Base-by-base conservation (phyloP, 2,329 filamentous ascomycete genomes). In the Aureobasidium sp. region DNA sequence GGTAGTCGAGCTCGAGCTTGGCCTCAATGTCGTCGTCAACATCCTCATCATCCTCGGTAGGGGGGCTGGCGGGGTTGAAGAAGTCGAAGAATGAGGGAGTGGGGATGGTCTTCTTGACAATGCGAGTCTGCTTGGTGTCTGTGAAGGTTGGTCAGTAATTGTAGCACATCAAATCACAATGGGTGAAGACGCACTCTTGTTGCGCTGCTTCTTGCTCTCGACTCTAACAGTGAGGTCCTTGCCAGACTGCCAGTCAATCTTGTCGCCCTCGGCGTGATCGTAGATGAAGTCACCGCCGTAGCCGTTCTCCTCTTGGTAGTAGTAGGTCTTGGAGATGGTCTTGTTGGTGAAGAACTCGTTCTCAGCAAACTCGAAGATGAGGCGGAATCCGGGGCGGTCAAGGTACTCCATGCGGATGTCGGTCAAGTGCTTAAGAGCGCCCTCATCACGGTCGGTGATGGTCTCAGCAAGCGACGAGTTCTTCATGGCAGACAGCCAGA, bases 401-500 rank as follows among this genome's bases (percentile, higher is more conserved):
- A 97, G 89, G 75, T 99, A 99, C 79, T 99, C 93, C 93, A 99
- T 97, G 73, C 93, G 91, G 70, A 99, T 91, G 74, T 99, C 93
- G 67, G 84, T 87, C 62, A 99, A 82, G 73, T 88, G 83, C 80
- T 95, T 96, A 62, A 99, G 87, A 59, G 92, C 94, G 68, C 85
- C 86, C 84, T 99, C 94, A 74, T 99, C 94, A 67, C 91, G 89
- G 71, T 97, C 94, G 71, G 94, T 99, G 75, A 99, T 97, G 85
- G 97, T 96, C 79, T 99, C 95, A 61, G 93, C 91, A 61, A 99
- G 86, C 34, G 92, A 96, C 76, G 97, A 93, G 82, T 99, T 99
- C 85, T 99, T 99, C 93, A 99, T 97, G 69, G 95, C 93, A 64
- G 93, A 97, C 55, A 99, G 83, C 94, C 94, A 99, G 84, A 99